Percentiles rank a stretch among this genome's conserved stretches.
Evolutionary conservation across 768 basidiomycete species (phyloP).

Genomic region (Tephrocybe sp.): DNA sequence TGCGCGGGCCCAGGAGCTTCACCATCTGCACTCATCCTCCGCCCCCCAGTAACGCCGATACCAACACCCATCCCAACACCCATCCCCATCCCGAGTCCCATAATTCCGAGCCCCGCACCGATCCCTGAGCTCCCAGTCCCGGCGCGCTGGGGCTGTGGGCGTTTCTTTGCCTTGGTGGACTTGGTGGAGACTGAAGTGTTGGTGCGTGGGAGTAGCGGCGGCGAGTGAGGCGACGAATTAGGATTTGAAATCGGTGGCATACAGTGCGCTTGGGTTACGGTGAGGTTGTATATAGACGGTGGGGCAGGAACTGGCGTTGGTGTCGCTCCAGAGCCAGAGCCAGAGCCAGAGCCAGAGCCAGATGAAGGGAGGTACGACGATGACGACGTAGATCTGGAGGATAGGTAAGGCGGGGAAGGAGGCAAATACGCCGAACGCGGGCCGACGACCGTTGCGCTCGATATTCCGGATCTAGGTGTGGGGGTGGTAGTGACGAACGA

Average conservation of each 20-base stretch:
- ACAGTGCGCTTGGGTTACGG: not conserved
- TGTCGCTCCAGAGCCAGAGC: too few species aligned
- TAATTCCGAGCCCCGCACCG: constrained; percentile 20
- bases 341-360: not conserved
- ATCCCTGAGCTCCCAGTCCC: constrained; percentile 12
- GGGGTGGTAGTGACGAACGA: not conserved
- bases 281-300: too few species aligned
- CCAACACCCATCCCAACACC: constrained; percentile 21
- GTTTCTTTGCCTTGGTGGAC: not conserved
- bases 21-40: not conserved
- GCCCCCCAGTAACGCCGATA: constrained; percentile 13
- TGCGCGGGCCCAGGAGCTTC: not conserved
- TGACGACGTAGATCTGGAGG: not conserved
- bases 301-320: not conserved
- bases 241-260: not conserved
- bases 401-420: not conserved
- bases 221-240: not conserved
- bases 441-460: not conserved
- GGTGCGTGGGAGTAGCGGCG: not conserved
- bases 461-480: not conserved
- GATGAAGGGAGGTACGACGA: not conserved
- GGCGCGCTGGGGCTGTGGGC: constrained; percentile 2
- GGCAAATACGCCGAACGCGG: not conserved
- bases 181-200: not conserved
- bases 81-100: constrained; percentile 24